phyloP scores from a whole-genome alignment of 2,329 filamentous ascomycete species.

The Hymenoscyphus linearis region DNA sequence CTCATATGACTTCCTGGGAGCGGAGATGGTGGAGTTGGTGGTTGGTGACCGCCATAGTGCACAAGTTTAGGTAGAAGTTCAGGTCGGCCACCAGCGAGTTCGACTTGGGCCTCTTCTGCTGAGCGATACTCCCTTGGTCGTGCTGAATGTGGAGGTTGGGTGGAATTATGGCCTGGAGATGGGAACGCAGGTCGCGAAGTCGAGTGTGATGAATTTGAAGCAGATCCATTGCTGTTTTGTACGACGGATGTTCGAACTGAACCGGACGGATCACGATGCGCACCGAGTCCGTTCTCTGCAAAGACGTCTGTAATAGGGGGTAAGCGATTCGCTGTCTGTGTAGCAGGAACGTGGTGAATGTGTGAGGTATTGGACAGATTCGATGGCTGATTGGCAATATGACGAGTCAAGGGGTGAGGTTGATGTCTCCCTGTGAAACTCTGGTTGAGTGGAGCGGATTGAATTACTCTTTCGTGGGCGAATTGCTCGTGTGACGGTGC shows the following conservation, averaged over 20 bases:
- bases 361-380: constrained; percentile 80
- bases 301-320: constrained; percentile 96
- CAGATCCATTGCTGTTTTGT: constrained; percentile 23
- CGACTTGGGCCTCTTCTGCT: constrained; percentile 90
- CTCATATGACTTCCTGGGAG: constrained; percentile 30
- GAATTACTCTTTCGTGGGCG: constrained; percentile 88
- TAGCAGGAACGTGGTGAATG: constrained; percentile 83
- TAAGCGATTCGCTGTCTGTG: constrained; percentile 84
- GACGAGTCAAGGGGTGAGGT: constrained; percentile 68
- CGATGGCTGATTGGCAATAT: constrained; percentile 75
- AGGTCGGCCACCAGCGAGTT: constrained; percentile 83
- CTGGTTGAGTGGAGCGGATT: constrained; percentile 90
- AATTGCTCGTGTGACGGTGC: constrained; percentile 89
- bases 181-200: constrained; percentile 64
- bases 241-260: constrained; percentile 19
- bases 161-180: constrained; percentile 68
- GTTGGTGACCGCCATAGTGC: constrained; percentile 91
- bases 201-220: constrained; percentile 56
- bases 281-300: constrained; percentile 64
- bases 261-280: constrained; percentile 46
- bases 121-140: constrained; percentile 86
- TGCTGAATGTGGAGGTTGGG: constrained; percentile 46
- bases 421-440: constrained; percentile 90
- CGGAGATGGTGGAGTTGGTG: constrained; percentile 71
- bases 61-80: constrained; percentile 90